Percentiles rank a stretch among this genome's conserved stretches.
These are phyloP conservation scores for Zasmidium angulare DNA, from an alignment of 2,329 filamentous ascomycete species.

Conservation along the genomic window DNA sequence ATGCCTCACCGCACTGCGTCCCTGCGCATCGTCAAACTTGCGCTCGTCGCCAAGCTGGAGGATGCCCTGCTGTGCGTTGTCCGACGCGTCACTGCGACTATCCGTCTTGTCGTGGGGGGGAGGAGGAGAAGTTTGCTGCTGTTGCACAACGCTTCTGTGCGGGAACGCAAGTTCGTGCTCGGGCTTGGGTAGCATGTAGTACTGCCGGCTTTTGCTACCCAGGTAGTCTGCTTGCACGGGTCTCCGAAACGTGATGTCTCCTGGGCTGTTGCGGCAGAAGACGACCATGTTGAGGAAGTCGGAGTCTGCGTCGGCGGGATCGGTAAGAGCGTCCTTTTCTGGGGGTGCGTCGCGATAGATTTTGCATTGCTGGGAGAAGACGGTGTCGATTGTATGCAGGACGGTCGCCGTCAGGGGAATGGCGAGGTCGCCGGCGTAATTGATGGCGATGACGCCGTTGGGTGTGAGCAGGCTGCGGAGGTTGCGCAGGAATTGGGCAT, in stretches of 20 bases:
- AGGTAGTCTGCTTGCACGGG: conserved; percentile 67
- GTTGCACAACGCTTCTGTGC: neutral
- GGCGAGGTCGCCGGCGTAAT: conserved; percentile 87
- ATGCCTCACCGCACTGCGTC: conserved; percentile 75
- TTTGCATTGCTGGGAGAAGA: conserved; percentile 70
- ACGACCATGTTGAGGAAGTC: conserved; percentile 97
- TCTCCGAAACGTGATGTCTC: conserved; percentile 60
- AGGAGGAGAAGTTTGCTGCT: conserved; percentile 3
- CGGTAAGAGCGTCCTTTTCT: conserved; percentile 2
- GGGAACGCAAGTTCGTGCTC: conserved; percentile 59
- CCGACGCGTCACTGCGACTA: neutral
- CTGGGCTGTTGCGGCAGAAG: conserved; percentile 73
- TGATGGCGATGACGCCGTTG: conserved; percentile 85
- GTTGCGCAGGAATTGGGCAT: conserved; percentile 73
- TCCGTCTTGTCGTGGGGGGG: no score
- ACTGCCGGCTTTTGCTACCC: conserved; percentile 66
- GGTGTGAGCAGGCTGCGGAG: conserved; percentile 70
- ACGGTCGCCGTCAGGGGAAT: conserved; percentile 75
- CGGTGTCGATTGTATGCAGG: conserved; percentile 74
- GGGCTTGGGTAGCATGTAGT: conserved; percentile 69
- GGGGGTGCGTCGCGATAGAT: conserved; percentile 78
- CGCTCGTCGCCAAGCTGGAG: conserved; percentile 64
- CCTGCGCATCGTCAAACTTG: conserved; percentile 69
- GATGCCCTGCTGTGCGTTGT: conserved; percentile 40
- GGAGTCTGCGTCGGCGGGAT: conserved; percentile 39